These are phyloP conservation scores for Fusarium sp. DNA, from an alignment of 2,329 filamentous ascomycete genomes.

Conservation along the genomic window DNA sequence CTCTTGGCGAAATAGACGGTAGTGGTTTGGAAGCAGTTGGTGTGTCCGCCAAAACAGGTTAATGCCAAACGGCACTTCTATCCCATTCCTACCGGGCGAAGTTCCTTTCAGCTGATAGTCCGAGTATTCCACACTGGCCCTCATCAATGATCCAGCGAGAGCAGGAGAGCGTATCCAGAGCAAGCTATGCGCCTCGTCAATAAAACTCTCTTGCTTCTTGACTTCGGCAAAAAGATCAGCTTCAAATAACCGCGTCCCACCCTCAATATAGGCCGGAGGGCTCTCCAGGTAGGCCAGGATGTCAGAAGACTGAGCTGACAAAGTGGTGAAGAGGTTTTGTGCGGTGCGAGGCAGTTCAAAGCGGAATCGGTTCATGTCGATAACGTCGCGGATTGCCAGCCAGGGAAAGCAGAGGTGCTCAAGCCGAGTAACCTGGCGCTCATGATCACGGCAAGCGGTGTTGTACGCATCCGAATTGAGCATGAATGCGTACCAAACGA, in stretches of 20 bases:
- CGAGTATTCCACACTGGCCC: constrained; percentile 10
- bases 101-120: neutral
- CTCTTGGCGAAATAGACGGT: constrained; percentile 5
- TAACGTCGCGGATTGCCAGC: constrained; percentile 24
- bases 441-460: constrained; percentile 9
- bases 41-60: constrained; percentile 19
- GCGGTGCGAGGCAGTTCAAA: constrained; percentile 9
- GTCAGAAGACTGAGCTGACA: constrained; percentile 16
- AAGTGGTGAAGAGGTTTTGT: constrained; percentile 22
- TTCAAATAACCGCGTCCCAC: neutral
- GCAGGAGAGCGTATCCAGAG: constrained; percentile 26
- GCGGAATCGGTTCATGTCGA: constrained; percentile 23
- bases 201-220: constrained; percentile 7
- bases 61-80: constrained; percentile 7
- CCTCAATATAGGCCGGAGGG: constrained; percentile 17
- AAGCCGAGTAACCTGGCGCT: neutral
- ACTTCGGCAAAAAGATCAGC: constrained; percentile 15
- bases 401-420: constrained; percentile 30
- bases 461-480: constrained; percentile 4
- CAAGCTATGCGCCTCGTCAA: constrained; percentile 9
- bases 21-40: constrained; percentile 10
- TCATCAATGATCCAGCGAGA: constrained; percentile 1
- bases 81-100: neutral
- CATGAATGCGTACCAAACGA: constrained; percentile 27
- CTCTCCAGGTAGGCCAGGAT: constrained; percentile 24